Evolutionary conservation across 2,329 filamentous ascomycete species (phyloP), one percentile per base, ranked within the genome.

Genomic region (Cryphonectria parasitica): DNA sequence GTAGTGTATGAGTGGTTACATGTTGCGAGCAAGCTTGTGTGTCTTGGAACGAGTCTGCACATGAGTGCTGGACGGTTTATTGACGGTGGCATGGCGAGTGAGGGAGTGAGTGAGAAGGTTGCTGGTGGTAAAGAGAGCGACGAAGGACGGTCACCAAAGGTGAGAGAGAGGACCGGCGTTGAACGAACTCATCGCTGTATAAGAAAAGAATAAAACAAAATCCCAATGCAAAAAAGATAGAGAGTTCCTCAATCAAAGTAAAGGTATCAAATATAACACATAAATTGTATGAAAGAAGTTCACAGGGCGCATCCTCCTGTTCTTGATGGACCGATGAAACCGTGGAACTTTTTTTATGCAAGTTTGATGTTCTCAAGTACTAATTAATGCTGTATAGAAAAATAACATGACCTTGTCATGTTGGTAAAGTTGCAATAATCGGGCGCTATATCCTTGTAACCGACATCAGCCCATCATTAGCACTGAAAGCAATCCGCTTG

Each of bases 351-450:
- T 41, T 62, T 39, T 8, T 13, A 1, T 62, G 17, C 17, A 41
- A 34, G 19, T 41, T 62, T 62, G 60, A 62, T 62, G 39, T 25
- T 62, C 60, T 62, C 36, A 34, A 62, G 41, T 62, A 34, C 34
- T 62, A 3, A 17, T 58, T 58, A 6, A 58, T 58, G 31, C 5
- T 6, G 54, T 8, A 58, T 58, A 58, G 28, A 31, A 58, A 28
- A 58, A 58, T 31, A 58, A 19, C 1, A 11, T 2, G 7, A 19
- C 54, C 13, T 28, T 13, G 13, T 58, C 25, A 15, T 34, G 11
- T 6, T 28, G 28, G 6, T 34, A 6, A 19, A 58, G 19, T 58
- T 58, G 54, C 13, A 58, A 58, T 56, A 25, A 56, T 0, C 52
- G 54, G 25, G 54, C 10, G 1, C 7, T 8, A 28, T 58, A 58